Base-by-base conservation (phyloP, 768 basidiomycete genomes). In the Kwoniella heveanensis region DNA sequence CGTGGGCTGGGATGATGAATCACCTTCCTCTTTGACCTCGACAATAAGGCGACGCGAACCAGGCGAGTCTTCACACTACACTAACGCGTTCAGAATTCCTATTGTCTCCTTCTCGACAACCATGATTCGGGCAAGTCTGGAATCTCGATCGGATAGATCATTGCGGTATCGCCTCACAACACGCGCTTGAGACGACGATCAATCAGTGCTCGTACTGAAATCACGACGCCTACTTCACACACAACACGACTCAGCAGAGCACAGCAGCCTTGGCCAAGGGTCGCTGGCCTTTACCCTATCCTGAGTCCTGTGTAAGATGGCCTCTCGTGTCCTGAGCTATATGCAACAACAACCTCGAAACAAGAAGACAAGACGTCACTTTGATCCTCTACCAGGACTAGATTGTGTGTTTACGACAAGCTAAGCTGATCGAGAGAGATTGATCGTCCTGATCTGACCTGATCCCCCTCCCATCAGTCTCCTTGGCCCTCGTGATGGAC, bases 181-280 rank as follows among this genome's bases (percentile, higher is more conserved):
- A 44, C 39, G 39, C 39, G 39, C 39, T 44, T 44, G 39, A 44
- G 39, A 44, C 17, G 39, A 44, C 39, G 39, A 44, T 44, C 39
- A 44, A 44, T 44, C 39, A 3, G 13, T 9, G 3, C 39, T 44
- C 15, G 17, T 19, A 9, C 39, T 44, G 39, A 3, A 4, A 44
- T 44, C 39, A 44, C 10, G 19, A 44, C 39, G 39, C 39, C 39
- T 19, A 44, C 39, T 44, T 44, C 39, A 44, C 39, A 44, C 39
- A 44, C 4, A 8, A 9, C 32, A 36, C 13, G 6, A 36, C 32
- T 7, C 32, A 44, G 19, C 8, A 44, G 15, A 17, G 39, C 4
- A 44, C 6, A 44, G 15, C 39, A 8, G 39, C 39, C 39, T 44
- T 44, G 39, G 39, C 15, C 39, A 17, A 10, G 39, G 32, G 32